phyloP scores from a whole-genome alignment of 805 yeast species.

The Alloascoidea africana region DNA sequence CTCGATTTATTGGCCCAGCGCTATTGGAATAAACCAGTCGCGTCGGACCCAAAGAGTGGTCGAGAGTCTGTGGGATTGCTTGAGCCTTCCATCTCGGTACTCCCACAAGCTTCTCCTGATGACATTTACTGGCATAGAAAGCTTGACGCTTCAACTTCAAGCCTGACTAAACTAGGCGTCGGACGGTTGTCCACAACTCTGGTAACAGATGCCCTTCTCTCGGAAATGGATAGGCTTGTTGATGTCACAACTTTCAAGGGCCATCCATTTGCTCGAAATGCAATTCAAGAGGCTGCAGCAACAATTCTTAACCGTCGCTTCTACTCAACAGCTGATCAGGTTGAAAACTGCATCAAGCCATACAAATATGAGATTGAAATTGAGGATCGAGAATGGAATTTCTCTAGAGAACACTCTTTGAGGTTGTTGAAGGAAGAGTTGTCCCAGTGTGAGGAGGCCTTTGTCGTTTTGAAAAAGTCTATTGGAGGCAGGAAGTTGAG shows the following conservation, averaged over 20 bases:
- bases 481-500: conserved; percentile 75
- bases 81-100: conserved; percentile 37
- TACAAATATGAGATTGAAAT: conserved; percentile 94
- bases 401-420: conserved; percentile 67
- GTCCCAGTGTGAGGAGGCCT: conserved; percentile 61
- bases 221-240: conserved; percentile 63
- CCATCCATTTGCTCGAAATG: conserved; percentile 75
- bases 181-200: conserved; percentile 81
- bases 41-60: conserved; percentile 8
- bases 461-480: conserved; percentile 39
- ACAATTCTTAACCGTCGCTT: conserved; percentile 64
- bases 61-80: conserved; percentile 7
- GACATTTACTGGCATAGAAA: conserved; percentile 81
- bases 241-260: conserved; percentile 61
- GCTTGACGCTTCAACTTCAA: conserved; percentile 69
- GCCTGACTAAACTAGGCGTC: conserved; percentile 82
- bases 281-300: conserved; percentile 74
- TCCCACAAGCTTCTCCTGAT: conserved; percentile 42
- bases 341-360: conserved; percentile 95
- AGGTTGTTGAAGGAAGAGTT: conserved; percentile 69
- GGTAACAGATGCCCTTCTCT: conserved; percentile 63
- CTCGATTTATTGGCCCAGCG: conserved; percentile 76
- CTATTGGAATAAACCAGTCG: conserved; percentile 72
- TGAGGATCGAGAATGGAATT: conserved; percentile 87
- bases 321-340: conserved; percentile 93